A percentile compares a stretch with the other conserved stretches of the same genome.
Conservation (phyloP, 2,329 filamentous ascomycete genomes). For the Colletotrichum lini region DNA sequence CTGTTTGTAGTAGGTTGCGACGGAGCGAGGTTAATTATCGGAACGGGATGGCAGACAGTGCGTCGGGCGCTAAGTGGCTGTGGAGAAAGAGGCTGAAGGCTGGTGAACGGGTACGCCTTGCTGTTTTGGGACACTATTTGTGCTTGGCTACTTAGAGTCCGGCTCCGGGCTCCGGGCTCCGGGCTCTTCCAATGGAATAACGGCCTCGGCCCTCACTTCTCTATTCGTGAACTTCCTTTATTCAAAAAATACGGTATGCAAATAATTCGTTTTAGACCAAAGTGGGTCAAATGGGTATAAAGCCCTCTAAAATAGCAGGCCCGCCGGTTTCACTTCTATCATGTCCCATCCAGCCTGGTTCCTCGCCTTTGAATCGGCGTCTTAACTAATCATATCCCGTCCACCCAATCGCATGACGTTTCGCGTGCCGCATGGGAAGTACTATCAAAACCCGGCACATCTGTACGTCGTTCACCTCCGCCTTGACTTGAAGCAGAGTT, state of each 20-base stretch:
- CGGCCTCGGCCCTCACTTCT: background rate
- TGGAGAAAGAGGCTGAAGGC: constrained; percentile 22
- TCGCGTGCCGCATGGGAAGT: too few relatives aligned
- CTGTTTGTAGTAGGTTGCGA: background rate
- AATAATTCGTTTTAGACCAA: background rate
- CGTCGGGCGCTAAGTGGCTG: constrained; percentile 1
- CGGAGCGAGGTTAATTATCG: background rate
- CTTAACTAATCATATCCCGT: too few relatives aligned
- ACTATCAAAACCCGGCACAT: background rate
- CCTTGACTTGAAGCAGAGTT: background rate
- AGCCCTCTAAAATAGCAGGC: background rate
- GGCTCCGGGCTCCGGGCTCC: background rate
- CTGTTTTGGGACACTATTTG: background rate
- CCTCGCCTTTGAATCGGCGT: too few relatives aligned
- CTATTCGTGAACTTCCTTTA: background rate
- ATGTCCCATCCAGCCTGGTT: background rate
- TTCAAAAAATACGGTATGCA: too few relatives aligned
- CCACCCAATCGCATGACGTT: background rate
- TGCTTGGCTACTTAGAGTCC: too few relatives aligned
- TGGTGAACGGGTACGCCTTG: constrained; percentile 1
- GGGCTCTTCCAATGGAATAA: background rate
- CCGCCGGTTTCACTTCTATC: constrained; percentile 7
- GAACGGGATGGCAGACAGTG: background rate
- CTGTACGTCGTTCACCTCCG: background rate
- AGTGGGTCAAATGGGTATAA: constrained; percentile 31